Evolutionary conservation across 805 yeast genomes (phyloP), one percentile per base, ranked within the genome.

Genomic region (Candida sithepensis): DNA sequence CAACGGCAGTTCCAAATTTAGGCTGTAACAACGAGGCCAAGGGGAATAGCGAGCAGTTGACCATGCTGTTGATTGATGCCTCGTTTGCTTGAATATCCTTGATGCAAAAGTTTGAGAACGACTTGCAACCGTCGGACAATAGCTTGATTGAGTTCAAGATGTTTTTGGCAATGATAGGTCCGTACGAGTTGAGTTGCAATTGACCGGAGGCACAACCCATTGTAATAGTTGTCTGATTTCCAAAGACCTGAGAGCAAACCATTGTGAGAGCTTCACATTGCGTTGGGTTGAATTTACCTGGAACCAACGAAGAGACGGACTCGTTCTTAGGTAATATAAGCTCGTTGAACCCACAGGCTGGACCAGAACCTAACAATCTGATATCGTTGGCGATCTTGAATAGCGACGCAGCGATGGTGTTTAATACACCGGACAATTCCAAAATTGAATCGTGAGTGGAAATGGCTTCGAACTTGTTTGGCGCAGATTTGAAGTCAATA

Each of bases 261-360:
- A 92, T 95, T 53, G 98, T 91, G 67, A 92, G 74, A 46, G 98
- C 98, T 78, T 92, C 98, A 71, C 90, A 90, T 77, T 92, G 98
- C 47, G 98, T 92, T 56, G 98, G 98, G 79, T 92, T 92, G 54
- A 92, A 97, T 75, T 92, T 92, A 67, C 98, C 98, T 44, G 98
- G 97, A 97, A 92, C 92, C 69, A 92, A 91, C 16, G 97, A 88
- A 50, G 96, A 88, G 64, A 98, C 98, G 48, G 98, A 97, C 75
- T 92, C 98, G 70, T 92, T 92, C 75, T 89, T 97, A 55, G 98
- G 98, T 59, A 92, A 78, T 24, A 88, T 67, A 59, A 92, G 81
- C 73, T 92, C 98, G 47, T 97, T 97, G 73, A 90, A 92, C 52
- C 98, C 98, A 73, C 98, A 92, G 74, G 97, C 85, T 67, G 98